Conservation (phyloP, 2,329 filamentous ascomycete species). For the Nothomitra cinnamomea region DNA sequence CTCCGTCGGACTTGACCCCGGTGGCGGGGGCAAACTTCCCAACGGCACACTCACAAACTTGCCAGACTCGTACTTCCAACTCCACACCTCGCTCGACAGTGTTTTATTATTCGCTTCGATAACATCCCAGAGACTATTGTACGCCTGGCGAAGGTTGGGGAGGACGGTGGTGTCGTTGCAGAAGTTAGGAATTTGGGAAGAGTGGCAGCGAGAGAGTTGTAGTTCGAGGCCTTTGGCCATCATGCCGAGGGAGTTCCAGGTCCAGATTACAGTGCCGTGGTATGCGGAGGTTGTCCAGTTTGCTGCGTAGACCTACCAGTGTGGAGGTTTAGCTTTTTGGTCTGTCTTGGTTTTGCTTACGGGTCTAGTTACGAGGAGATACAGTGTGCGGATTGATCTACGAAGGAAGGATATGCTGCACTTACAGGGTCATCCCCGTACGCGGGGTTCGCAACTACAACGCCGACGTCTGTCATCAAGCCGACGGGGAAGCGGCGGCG, state of each 20-base stretch:
- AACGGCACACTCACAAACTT: constrained; percentile 33
- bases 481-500: constrained; percentile 41
- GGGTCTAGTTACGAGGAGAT: no score
- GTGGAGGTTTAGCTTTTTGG: not conserved
- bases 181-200: constrained; percentile 26
- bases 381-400: no score
- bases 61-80: constrained; percentile 36
- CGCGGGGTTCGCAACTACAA: constrained; percentile 45
- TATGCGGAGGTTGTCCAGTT: constrained; percentile 42
- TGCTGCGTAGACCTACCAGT: constrained; percentile 22
- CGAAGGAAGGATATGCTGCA: no score
- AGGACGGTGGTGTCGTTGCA: constrained; percentile 33
- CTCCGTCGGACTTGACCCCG: constrained; percentile 26
- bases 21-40: constrained; percentile 31
- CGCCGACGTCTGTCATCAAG: constrained; percentile 35
- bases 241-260: constrained; percentile 43
- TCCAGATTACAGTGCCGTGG: constrained; percentile 48
- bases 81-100: constrained; percentile 44
- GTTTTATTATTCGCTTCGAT: constrained; percentile 37
- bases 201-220: constrained; percentile 36
- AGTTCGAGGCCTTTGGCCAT: constrained; percentile 42
- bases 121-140: constrained; percentile 42
- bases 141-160: constrained; percentile 31
- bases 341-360: no score
- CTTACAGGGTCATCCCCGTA: constrained; percentile 27